Evolutionary conservation across 768 basidiomycete species (phyloP).

Genomic region (Leccinum rimulosum): DNA sequence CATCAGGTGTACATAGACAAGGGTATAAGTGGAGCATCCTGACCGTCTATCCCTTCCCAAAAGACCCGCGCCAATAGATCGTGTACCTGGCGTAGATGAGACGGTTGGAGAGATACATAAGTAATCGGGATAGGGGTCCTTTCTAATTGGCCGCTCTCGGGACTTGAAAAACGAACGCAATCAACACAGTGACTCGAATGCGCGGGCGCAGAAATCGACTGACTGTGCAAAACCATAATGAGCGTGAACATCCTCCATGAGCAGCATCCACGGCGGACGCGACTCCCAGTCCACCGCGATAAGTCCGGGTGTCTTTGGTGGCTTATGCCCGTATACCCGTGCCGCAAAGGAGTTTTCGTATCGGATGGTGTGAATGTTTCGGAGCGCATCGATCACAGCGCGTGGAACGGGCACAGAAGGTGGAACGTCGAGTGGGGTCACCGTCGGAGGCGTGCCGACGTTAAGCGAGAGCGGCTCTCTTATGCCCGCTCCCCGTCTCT

Average conservation of each 20-base stretch:
- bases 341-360: conserved; percentile 66
- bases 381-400: conserved; percentile 49
- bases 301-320: conserved; percentile 30
- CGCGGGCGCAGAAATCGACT: not conserved
- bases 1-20: not conserved
- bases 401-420: conserved; percentile 26
- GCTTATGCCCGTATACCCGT: conserved; percentile 48
- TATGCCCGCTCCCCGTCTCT: conserved; percentile 19
- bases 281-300: conserved; percentile 75
- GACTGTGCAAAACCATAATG: conserved; percentile 66
- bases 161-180: conserved; percentile 37
- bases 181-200: conserved; percentile 2
- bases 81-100: conserved; percentile 68
- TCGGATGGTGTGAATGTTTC: conserved; percentile 57
- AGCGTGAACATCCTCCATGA: conserved; percentile 69
- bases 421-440: conserved; percentile 30
- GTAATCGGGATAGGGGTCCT: conserved; percentile 53
- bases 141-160: conserved; percentile 45
- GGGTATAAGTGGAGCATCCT: conserved; percentile 6
- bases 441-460: conserved; percentile 5
- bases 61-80: conserved; percentile 66
- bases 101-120: conserved; percentile 57
- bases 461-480: not conserved
- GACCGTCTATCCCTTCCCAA: conserved; percentile 78
- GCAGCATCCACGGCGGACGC: conserved; percentile 66